phyloP scores from a whole-genome alignment of 2,329 filamentous ascomycete species.

The Aspergillus calidoustus region DNA sequence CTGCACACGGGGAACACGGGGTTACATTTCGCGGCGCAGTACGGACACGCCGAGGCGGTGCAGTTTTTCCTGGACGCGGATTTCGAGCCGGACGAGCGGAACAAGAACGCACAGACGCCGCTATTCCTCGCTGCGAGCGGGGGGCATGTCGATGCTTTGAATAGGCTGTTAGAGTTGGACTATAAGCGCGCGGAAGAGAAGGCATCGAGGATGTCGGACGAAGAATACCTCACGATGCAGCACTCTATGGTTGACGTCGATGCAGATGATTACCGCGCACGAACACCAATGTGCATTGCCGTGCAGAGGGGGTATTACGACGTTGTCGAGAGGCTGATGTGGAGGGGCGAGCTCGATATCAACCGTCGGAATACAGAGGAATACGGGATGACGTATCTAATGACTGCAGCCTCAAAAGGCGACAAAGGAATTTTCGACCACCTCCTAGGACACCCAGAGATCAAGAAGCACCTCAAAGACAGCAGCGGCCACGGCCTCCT shows the following conservation, averaged over 20 bases:
- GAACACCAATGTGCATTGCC: background rate
- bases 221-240: background rate
- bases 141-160: background rate
- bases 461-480: background rate
- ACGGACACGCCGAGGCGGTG: background rate
- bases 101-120: background rate
- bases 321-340: background rate
- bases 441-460: background rate
- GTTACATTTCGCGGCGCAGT: background rate
- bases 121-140: conserved; percentile 1
- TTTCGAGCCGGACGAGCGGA: background rate
- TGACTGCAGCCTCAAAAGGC: background rate
- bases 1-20: background rate
- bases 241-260: background rate
- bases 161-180: background rate
- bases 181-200: background rate
- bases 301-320: background rate
- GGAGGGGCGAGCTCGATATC: background rate
- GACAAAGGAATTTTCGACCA: background rate
- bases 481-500: background rate
- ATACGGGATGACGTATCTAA: background rate
- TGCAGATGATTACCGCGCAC: background rate
- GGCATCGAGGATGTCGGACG: background rate
- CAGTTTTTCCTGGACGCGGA: background rate
- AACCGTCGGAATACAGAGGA: background rate